Percentiles rank a stretch among this genome's conserved stretches.
Evolutionary conservation across 352 stramenopile genomes (phyloP).

Genomic region (Aphanomyces cochlioides): DNA sequence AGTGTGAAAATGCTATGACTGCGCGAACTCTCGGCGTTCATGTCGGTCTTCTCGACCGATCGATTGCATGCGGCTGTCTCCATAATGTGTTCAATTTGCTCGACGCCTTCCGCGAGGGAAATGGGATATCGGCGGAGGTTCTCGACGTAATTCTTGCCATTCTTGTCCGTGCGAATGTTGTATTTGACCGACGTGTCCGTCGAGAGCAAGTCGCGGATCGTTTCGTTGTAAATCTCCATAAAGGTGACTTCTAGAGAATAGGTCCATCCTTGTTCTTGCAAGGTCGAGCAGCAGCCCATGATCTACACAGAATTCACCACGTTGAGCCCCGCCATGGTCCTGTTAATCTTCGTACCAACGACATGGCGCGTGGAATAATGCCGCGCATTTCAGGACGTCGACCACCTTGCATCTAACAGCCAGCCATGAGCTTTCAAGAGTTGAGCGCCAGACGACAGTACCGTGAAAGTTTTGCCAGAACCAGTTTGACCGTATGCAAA

Average conservation of each 20-base stretch:
- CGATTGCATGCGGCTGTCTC: conserved; percentile 89
- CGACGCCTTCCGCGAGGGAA: conserved; percentile 53
- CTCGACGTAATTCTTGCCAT: conserved; percentile 82
- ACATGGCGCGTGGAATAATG: conserved; percentile 97
- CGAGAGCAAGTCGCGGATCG: conserved; percentile 96
- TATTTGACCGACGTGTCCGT: conserved; percentile 60
- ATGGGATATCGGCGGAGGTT: conserved; percentile 23
- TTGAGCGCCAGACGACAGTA: conserved; percentile 22
- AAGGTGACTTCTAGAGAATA: conserved; percentile 98
- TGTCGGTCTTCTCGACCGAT: conserved; percentile 96
- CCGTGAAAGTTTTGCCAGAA: conserved; percentile 96
- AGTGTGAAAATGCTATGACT: conserved; percentile 98
- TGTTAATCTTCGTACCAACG: conserved; percentile 43
- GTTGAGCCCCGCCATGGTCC: too few relatives aligned
- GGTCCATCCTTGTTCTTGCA: conserved; percentile 87
- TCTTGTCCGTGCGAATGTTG: conserved; percentile 74
- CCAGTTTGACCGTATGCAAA: conserved; percentile 98
- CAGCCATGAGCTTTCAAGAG: not conserved
- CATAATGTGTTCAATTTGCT: conserved; percentile 84
- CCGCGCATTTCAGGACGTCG: conserved; percentile 93
- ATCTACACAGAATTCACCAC: conserved; percentile 38
- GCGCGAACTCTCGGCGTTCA: conserved; percentile 97
- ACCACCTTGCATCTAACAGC: conserved; percentile 93
- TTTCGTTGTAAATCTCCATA: conserved; percentile 99
- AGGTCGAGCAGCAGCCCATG: conserved; percentile 66